Evolutionary conservation across 768 basidiomycete species (phyloP), one percentile per base, ranked within the genome.

Genomic region (Leucocoprinus sp.): DNA sequence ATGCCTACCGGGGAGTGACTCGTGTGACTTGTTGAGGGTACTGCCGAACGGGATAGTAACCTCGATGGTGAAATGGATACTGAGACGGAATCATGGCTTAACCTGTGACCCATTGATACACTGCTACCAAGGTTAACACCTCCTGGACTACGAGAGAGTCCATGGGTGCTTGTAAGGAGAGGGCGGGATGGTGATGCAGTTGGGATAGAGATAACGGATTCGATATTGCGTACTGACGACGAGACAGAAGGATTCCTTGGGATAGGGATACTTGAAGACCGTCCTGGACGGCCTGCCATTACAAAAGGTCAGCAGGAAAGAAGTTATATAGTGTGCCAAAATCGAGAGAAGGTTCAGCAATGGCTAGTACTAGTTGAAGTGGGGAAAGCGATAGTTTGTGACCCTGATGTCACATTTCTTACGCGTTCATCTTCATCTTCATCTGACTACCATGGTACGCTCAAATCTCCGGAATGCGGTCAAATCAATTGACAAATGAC

Each of bases 261-360:
- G 47, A 83, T 76, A 31, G 83, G 80, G 56, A 85, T 82, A 56
- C 75, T 84, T 18, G 81, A 69, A 0, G 82, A 78, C 57, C 82
- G 75, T 9, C 76, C 66, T 34, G 75, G 73, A 47, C 82, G 66
- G 11, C 57, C 55, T 43, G 50, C 55, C 62, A 64, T 65, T n/a
- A 17, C 27, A 48, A 31, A 8, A 9, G 36, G 15, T 7, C 21
- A 37, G 17, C n/a, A n/a, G 15, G 26, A 36, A 26, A 8, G 8
- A 17, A 12, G 5, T 4, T 37, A 24, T 37, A 31, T 36, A n/a
- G 14, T 45, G 45, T 33, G 37, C 18, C 37, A 45, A 43, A 23
- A 50, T 34, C 15, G 22, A 27, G 27, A n/a, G 26, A 46, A 21
- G 22, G 37, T 14, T 9, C 23, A 33, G 35, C 17, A 21, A 18